phyloP scores from a whole-genome alignment of 2,329 filamentous ascomycete species.

The Trichophyton simii region DNA sequence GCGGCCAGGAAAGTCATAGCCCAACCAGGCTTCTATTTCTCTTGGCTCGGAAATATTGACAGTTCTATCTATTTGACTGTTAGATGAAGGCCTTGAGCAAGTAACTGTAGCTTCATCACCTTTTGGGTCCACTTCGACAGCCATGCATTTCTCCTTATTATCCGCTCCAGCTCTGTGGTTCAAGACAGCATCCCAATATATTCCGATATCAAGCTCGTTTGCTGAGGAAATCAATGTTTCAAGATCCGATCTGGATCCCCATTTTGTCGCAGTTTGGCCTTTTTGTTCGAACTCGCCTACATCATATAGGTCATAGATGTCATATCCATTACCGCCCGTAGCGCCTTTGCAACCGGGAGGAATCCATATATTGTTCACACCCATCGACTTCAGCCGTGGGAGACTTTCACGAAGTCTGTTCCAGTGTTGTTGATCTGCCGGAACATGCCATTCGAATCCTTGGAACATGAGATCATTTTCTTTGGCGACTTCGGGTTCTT shows the following conservation, averaged over 20 bases:
- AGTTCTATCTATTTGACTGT: slow-evolving; percentile 5
- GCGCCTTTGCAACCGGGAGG: slow-evolving; percentile 59
- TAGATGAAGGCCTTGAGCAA: neutral
- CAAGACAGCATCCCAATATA: slow-evolving; percentile 59
- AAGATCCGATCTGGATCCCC: slow-evolving; percentile 53
- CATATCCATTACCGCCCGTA: slow-evolving; percentile 53
- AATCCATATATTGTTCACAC: slow-evolving; percentile 54
- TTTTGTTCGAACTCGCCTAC: slow-evolving; percentile 64
- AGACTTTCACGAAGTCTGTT: slow-evolving; percentile 42
- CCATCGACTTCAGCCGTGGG: slow-evolving; percentile 45
- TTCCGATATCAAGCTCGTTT: slow-evolving; percentile 40
- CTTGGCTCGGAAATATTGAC: slow-evolving; percentile 35
- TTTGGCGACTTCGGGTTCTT: neutral
- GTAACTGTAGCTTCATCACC: slow-evolving; percentile 17
- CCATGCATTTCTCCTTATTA: slow-evolving; percentile 48
- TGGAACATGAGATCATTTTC: slow-evolving; percentile 43
- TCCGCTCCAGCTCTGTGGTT: slow-evolving; percentile 63
- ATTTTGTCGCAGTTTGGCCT: slow-evolving; percentile 51
- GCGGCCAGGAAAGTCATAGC: slow-evolving; percentile 53
- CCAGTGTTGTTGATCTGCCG: slow-evolving; percentile 50
- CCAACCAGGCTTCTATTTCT: slow-evolving; percentile 56
- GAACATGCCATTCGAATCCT: slow-evolving; percentile 61
- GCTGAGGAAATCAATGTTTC: slow-evolving; percentile 41
- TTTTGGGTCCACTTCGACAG: slow-evolving; percentile 50
- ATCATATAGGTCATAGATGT: slow-evolving; percentile 58